Conservation (phyloP, 2,329 filamentous ascomycete species). For the Exophiala phaeomuriformis region DNA sequence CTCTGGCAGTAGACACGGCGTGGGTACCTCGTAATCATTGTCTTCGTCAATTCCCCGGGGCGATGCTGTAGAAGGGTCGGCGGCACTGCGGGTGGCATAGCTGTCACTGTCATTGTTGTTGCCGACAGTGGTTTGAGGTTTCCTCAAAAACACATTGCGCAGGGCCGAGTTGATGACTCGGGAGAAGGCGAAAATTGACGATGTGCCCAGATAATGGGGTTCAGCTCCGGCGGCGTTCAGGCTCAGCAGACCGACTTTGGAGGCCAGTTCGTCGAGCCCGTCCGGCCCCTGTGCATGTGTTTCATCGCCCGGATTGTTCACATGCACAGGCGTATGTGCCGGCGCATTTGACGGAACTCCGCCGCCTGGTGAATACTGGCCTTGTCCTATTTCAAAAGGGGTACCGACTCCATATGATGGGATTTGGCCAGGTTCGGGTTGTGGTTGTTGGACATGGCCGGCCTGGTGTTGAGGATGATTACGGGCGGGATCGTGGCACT, state of each 20-base stretch:
- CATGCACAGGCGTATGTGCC: neutral
- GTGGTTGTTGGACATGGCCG: too few relatives aligned
- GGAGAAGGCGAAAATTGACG: conserved; percentile 30
- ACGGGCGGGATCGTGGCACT: neutral
- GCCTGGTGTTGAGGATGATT: neutral
- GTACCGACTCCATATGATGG: too few relatives aligned
- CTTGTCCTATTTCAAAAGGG: too few relatives aligned
- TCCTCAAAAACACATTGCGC: neutral
- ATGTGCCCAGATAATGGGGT: conserved; percentile 29
- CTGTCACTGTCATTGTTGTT: neutral
- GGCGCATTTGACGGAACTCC: neutral
- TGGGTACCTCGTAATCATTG: neutral
- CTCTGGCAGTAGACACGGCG: conserved; percentile 19
- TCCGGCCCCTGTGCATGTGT: neutral
- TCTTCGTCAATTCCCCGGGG: neutral
- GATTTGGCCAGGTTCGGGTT: too few relatives aligned
- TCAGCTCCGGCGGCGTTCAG: conserved; percentile 22
- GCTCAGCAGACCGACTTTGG: conserved; percentile 23
- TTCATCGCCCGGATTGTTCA: too few relatives aligned
- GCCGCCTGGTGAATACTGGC: too few relatives aligned
- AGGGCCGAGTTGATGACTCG: conserved; percentile 23
- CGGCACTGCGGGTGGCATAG: neutral
- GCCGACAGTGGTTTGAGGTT: neutral
- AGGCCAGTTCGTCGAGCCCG: conserved; percentile 9
- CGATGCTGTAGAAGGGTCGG: neutral